phyloP scores from a whole-genome alignment of 805 yeast species.

The Lipomyces sp. region DNA sequence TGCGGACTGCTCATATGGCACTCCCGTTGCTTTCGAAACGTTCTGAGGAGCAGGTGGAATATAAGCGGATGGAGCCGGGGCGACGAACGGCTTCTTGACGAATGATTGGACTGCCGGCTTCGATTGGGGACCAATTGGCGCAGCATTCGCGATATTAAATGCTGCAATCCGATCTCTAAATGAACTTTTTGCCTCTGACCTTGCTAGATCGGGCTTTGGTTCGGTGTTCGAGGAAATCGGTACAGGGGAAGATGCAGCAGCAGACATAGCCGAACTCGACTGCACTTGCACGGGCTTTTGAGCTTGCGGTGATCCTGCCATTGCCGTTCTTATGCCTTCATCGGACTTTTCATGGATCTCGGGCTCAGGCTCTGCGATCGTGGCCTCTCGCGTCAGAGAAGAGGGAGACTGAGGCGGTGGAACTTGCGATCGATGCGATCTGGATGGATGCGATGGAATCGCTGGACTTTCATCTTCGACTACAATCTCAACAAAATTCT shows the following conservation, averaged over 20 bases:
- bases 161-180: constrained; percentile 57
- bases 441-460: constrained; percentile 29
- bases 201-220: constrained; percentile 9
- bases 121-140: constrained; percentile 50
- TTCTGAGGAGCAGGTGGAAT: constrained; percentile 32
- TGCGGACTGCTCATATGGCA: background rate
- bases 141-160: constrained; percentile 51
- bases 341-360: background rate
- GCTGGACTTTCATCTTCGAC: constrained; percentile 32
- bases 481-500: constrained; percentile 66
- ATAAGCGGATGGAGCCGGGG: constrained; percentile 56
- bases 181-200: constrained; percentile 34
- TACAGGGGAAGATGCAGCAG: background rate
- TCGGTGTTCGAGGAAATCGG: background rate
- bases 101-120: constrained; percentile 53
- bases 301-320: constrained; percentile 8
- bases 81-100: constrained; percentile 61
- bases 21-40: constrained; percentile 12
- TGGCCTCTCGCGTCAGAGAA: background rate
- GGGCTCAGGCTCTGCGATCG: background rate
- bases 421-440: constrained; percentile 3
- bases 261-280: background rate
- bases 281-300: constrained; percentile 3
- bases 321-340: background rate
- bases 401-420: background rate